Percentiles rank a stretch among this genome's conserved stretches.
Evolutionary conservation across 495 filamentous ascomycete species (phyloP).

Genomic region (Amphirosellinia nigrospora): DNA sequence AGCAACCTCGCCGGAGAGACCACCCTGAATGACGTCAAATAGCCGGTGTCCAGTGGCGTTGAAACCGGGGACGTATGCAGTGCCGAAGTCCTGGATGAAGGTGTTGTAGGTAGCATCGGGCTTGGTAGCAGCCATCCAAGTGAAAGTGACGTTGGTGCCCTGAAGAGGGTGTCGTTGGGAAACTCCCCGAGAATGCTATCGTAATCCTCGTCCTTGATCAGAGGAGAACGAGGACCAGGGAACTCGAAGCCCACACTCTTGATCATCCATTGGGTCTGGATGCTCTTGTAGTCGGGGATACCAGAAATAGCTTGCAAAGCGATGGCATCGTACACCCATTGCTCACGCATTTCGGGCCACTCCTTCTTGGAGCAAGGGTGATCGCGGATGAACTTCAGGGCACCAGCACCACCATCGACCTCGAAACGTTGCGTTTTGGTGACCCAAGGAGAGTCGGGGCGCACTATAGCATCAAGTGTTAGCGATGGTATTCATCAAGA

Average conservation of each 20-base stretch:
- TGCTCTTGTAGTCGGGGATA: constrained; percentile 48
- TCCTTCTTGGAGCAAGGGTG: constrained; percentile 29
- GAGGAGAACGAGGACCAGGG: constrained; percentile 39
- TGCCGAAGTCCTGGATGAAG: constrained; percentile 25
- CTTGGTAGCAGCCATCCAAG: constrained; percentile 38
- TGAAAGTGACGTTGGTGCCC: constrained; percentile 33
- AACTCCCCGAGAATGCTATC: constrained; percentile 47
- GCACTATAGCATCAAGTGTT: constrained; percentile 37
- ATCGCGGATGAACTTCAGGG: constrained; percentile 48
- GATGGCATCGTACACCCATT: constrained; percentile 62
- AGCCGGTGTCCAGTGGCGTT: constrained; percentile 23
- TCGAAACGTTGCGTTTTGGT: constrained; percentile 58
- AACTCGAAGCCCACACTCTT: constrained; percentile 58
- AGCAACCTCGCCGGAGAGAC: constrained; percentile 3
- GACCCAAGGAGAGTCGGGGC: constrained; percentile 34
- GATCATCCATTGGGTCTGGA: constrained; percentile 47
- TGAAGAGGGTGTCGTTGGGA: constrained; percentile 42
- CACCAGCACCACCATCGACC: constrained; percentile 59
- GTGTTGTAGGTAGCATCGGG: constrained; percentile 26
- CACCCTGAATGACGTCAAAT: constrained; percentile 24
- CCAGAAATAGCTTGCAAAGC: constrained; percentile 54
- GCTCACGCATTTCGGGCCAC: constrained; percentile 48
- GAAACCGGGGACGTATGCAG: constrained; percentile 20
- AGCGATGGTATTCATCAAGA: constrained; percentile 33
- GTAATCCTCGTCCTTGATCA: constrained; percentile 37